Evolutionary conservation across 2,329 filamentous ascomycete species (phyloP), one percentile per base, ranked within the genome.

Genomic region (Hypoxylon sp.): DNA sequence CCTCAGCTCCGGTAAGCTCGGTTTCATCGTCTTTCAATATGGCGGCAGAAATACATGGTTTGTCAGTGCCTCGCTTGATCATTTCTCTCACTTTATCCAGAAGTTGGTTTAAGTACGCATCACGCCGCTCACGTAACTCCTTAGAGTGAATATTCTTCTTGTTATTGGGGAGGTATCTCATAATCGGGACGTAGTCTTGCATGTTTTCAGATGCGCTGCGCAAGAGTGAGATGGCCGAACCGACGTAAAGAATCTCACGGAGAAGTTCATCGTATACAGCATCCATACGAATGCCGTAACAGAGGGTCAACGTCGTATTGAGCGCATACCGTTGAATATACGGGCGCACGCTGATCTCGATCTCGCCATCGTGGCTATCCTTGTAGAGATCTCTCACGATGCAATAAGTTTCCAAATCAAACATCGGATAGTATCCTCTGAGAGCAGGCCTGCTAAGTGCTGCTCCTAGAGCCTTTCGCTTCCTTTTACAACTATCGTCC

Each of bases 281-380:
- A 71, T 87, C 84, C 85, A 87, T 87, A 1, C 85, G 81, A 42
- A 86, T 86, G 0, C 85, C 85, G 57, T 87, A 87, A 71, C 84
- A 86, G 0, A 87, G 79, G 0, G 85, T 87, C 17, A 87, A 75
- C 0, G 84, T 87, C 0, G 85, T 87, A 74, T 87, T 87, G 8
- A 87, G 78, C 0, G 84, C 85, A 73, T 83, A 87, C 13, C 85
- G 79, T 69, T 87, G 85, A 33, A 87, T 83, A 65, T 86, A 87
- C 0, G 84, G 84, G 4, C 85, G 77, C 2, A 86, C 75, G 50
- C 80, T 81, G 54, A 86, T 78, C 69, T 85, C 84, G 0, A 80
- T 60, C 4, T 77, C 76, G 1, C 81, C 82, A 26, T 78, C 75
- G 9, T 79, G 74, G 66, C 81, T 83, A 66, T 87, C 84, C 9